A percentile compares a stretch with the other conserved stretches of the same genome.
phyloP scores from a whole-genome alignment of 495 filamentous ascomycete species.

The Hyaloscypha finlandica region DNA sequence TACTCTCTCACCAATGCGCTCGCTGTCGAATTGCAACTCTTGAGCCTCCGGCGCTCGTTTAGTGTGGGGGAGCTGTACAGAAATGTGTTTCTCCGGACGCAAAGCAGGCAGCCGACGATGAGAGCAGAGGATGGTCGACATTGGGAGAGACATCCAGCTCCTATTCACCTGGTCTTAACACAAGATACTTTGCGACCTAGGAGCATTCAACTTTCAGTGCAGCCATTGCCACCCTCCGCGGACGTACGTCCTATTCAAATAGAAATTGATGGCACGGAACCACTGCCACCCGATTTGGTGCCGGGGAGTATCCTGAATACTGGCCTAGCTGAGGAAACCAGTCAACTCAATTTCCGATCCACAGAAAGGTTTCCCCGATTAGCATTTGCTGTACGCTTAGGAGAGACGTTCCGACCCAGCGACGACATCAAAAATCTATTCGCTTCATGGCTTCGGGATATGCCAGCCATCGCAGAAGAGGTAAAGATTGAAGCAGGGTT shows the following conservation, averaged over 20 bases:
- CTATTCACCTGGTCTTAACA: conserved; percentile 12
- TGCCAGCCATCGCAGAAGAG: conserved; percentile 9
- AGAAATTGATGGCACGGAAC: too few species aligned
- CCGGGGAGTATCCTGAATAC: too few species aligned
- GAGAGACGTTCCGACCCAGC: neutral
- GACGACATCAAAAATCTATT: conserved; percentile 12
- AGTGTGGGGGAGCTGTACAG: neutral
- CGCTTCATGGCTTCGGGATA: conserved; percentile 8
- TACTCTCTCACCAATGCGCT: conserved; percentile 49
- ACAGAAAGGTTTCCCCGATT: conserved; percentile 2
- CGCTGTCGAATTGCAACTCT: neutral
- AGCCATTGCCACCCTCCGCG: too few species aligned
- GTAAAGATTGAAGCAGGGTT: conserved; percentile 25
- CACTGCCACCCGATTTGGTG: too few species aligned
- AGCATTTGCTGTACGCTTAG: conserved; percentile 20
- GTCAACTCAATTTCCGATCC: too few species aligned
- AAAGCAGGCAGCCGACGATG: neutral
- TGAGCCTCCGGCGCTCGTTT: neutral
- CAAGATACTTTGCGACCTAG: conserved; percentile 6
- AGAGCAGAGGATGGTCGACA: conserved; percentile 3
- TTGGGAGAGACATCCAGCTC: neutral
- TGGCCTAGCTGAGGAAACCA: too few species aligned
- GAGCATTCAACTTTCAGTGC: conserved; percentile 20
- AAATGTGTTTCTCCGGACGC: neutral
- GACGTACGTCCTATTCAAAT: too few species aligned